Evolutionary conservation across 345 rosid species (phyloP), one percentile per base, ranked within the genome.

Genomic region (Sisymbrium irio): DNA sequence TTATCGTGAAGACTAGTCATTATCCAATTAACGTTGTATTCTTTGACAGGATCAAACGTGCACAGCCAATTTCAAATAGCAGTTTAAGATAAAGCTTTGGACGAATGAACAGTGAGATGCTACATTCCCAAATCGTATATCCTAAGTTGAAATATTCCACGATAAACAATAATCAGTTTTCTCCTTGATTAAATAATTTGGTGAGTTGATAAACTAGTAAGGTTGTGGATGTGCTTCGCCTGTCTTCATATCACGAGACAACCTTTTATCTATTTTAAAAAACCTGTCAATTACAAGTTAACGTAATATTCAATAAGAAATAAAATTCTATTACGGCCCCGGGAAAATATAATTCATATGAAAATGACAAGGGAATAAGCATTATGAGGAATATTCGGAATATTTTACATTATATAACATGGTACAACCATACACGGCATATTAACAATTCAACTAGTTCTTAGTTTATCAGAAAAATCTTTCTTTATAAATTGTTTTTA

Each of bases 201-300:
- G 36, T 14, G 62, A 12, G n/a, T 15, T 75, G 45, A 33, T 42
- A 62, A 50, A 55, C 41, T 27, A 68, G 19, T 19, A 28, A 10
- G 51, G 9, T 62, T 46, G 55, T 69, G 59, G 65, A 70, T 70
- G 57, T 56, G 79, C 67, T 47, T 76, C 10, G 56, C 68, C 55
- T 77, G 80, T 77, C 80, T 77, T 65, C 72, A 39, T 77, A 57
- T 58, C 62, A 20, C 7, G 47, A 71, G 77, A 71, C 80, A 77
- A 64, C 67, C 57, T 71, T 63, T 58, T 15, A 32, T 67, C 12
- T 39, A 58, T 15, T 45, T 76, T 69, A 13, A 41, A 40, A 14
- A 44, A 5, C 61, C 61, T 64, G 54, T 64, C 62, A 57, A 71
- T 58, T 57, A 71, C 44, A 51, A 7, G 58, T 58, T 58, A 20